Evolutionary conservation across 805 yeast genomes (phyloP), one percentile per base, ranked within the genome.

Genomic region (Yamadazyma ubonensis): DNA sequence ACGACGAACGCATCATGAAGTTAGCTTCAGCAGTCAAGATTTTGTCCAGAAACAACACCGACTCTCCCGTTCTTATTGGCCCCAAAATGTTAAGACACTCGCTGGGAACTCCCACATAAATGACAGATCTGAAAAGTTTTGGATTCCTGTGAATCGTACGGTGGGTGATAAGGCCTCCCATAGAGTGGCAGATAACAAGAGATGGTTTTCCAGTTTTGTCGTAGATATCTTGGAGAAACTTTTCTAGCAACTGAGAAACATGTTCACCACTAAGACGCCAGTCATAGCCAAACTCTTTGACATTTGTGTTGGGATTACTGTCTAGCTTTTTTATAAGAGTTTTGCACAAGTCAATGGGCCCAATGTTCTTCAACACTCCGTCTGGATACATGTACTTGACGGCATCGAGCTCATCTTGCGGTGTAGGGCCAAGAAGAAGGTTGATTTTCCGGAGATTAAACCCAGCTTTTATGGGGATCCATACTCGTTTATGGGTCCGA

Each of bases 111-210:
- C 96, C 97, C 10, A 78, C 91, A 53, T 88, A 90, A 2, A 90
- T 60, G 1, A 90, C 50, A 1, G 93, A 91, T 44, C 90, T 70
- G 52, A 90, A 75, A 30, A 88, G 58, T 10, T 74, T 63, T 0
- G 96, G 89, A 43, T 78, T 74, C 37, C 66, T 65, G 39, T 83
- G 84, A 71, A 90, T 66, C 0, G 84, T 87, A 41, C 83, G 81
- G 55, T 88, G 96, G 0, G 95, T 79, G 5, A 90, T 74, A 23
- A 90, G 56, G 0, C 97, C 97, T 38, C 97, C 97, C 96, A 90
- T 89, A 0, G 96, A 88, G 58, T 90, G 97, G 0, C 93, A 93
- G 38, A 90, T 78, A 1, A 90, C 78, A 18, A 83, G 63, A 0
- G 81, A 73, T 9, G 86, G 88, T 44, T 75, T 74, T 12, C 78